Evolutionary conservation across 179 eudicot genomes (phyloP).

Genomic region (Spergularia azorica): DNA sequence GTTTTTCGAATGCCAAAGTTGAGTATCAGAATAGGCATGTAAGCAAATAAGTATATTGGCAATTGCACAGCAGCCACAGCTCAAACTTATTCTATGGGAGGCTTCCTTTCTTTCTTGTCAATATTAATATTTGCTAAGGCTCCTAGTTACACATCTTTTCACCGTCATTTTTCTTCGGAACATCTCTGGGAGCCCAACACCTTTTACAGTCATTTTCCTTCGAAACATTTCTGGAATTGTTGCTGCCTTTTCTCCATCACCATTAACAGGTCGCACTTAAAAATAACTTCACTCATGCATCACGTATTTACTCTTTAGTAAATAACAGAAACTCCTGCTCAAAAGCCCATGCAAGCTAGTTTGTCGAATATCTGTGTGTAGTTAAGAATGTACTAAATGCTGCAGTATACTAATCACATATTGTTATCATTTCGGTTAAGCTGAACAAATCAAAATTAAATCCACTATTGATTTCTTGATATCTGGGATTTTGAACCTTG

Average conservation of each 20-base stretch:
- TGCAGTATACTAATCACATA: too few species aligned
- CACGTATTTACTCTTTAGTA: neutral
- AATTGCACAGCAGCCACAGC: neutral
- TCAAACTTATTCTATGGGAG: neutral
- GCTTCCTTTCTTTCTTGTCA: neutral
- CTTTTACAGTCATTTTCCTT: too few species aligned
- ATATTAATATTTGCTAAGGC: neutral
- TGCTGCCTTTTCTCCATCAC: neutral
- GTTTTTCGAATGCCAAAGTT: neutral
- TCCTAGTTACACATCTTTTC: neutral
- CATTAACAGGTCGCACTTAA: neutral
- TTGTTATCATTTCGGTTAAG: neutral
- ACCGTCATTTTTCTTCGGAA: neutral
- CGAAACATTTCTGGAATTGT: neutral
- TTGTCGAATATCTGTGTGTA: neutral
- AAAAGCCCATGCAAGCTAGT: neutral
- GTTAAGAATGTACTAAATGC: neutral
- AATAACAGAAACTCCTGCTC: neutral
- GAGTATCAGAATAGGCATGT: neutral
- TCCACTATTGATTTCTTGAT: too few species aligned
- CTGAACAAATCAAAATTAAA: neutral
- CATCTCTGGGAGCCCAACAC: too few species aligned
- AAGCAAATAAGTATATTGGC: neutral
- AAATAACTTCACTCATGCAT: neutral
- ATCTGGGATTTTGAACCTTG: too few species aligned